A percentile compares a stretch with the other conserved stretches of the same genome.
Conservation (phyloP, 2,329 filamentous ascomycete species). For the Epichloe sylvatica region DNA sequence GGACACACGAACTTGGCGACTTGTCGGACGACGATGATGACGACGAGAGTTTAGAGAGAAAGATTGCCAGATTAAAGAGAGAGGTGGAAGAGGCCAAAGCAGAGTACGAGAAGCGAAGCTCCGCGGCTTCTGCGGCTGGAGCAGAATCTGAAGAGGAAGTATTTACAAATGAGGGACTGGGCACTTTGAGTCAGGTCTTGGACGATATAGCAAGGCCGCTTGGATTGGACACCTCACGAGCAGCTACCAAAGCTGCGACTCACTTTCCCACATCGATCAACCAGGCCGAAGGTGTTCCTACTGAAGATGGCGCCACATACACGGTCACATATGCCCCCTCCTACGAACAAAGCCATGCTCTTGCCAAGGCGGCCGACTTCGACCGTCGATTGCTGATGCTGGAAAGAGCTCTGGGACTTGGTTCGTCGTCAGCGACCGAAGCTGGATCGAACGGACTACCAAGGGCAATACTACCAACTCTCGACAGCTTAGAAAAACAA, state of each 20-base stretch:
- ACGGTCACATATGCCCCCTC: conserved; percentile 50
- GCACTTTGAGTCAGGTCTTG: conserved; percentile 57
- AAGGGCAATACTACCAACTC: conserved; percentile 64
- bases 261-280: conserved; percentile 7
- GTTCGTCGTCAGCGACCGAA: conserved; percentile 51
- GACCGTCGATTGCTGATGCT: conserved; percentile 66
- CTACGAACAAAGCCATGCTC: conserved; percentile 54
- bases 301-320: conserved; percentile 35
- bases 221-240: conserved; percentile 6
- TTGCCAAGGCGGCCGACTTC: conserved; percentile 76
- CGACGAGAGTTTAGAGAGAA: conserved; percentile 62
- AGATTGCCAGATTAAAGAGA: conserved; percentile 66
- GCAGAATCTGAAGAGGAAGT: conserved; percentile 34
- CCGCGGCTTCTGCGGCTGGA: conserved; percentile 32
- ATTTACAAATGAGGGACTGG: conserved; percentile 26
- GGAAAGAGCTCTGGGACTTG: conserved; percentile 70
- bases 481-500: conserved; percentile 70
- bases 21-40: conserved; percentile 61
- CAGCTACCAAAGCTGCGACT: conserved; percentile 5
- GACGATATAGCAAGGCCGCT: conserved; percentile 43
- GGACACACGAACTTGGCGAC: conserved; percentile 55
- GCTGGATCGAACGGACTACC: conserved; percentile 41
- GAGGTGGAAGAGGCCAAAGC: conserved; percentile 65
- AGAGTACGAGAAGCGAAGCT: conserved; percentile 42
- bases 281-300: conserved; percentile 10